Evolutionary conservation across 139 green algal species (phyloP).

Genomic region (Picochlorum sp.): DNA sequence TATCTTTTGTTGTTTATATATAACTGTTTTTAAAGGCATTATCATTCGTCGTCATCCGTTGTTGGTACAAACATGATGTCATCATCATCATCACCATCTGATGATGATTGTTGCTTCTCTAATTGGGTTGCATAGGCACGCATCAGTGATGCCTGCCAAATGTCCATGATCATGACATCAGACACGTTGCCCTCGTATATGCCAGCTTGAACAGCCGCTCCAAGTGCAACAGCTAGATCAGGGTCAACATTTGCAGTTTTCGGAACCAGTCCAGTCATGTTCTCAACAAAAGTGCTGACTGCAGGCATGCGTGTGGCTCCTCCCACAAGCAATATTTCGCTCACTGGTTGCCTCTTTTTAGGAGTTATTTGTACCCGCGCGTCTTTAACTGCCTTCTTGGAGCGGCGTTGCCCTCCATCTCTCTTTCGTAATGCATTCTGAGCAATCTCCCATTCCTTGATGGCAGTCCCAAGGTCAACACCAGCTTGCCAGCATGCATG

Average conservation of each 20-base stretch:
- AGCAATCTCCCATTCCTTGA: slow-evolving; percentile 30
- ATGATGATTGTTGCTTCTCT: background rate
- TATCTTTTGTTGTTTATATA: background rate
- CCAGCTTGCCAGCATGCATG: slow-evolving; percentile 62
- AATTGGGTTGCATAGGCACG: slow-evolving; percentile 52
- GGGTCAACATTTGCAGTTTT: slow-evolving; percentile 50
- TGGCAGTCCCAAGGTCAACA: slow-evolving; percentile 58
- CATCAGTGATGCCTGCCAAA: slow-evolving; percentile 74
- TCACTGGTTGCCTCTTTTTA: slow-evolving; percentile 52
- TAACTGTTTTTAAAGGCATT: background rate
- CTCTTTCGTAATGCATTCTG: slow-evolving; percentile 3
- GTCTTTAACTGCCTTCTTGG: slow-evolving; percentile 8
- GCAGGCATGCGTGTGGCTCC: slow-evolving; percentile 77
- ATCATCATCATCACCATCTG: background rate
- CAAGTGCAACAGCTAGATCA: slow-evolving; percentile 76
- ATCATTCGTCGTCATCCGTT: background rate
- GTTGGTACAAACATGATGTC: background rate
- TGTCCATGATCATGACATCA: slow-evolving; percentile 70
- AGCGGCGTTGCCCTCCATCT: background rate
- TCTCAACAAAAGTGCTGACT: slow-evolving; percentile 60
- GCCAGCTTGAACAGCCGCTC: slow-evolving; percentile 76
- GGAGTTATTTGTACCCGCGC: slow-evolving; percentile 41
- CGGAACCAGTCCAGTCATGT: slow-evolving; percentile 74
- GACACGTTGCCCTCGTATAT: slow-evolving; percentile 64
- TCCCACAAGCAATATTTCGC: slow-evolving; percentile 74